phyloP scores from a whole-genome alignment of 768 basidiomycete genomes.

The Lentinula aciculospora region DNA sequence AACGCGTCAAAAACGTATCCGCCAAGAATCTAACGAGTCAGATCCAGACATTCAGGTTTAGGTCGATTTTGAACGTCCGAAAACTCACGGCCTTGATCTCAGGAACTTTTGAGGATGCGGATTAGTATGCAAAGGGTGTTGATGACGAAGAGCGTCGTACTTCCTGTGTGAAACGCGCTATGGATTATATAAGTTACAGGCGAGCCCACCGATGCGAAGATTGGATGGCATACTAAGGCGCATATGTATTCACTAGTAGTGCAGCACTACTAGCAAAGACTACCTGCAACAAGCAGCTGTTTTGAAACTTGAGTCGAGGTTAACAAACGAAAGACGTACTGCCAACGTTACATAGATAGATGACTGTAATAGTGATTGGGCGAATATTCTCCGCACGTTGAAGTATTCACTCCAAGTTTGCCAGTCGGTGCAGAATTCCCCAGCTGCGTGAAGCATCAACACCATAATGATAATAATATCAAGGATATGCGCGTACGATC shows the following conservation, averaged over 20 bases:
- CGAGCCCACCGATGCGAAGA: neutral
- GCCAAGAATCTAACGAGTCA: slow-evolving; percentile 58
- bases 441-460: slow-evolving; percentile 34
- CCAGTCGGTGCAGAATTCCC: slow-evolving; percentile 65
- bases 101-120: slow-evolving; percentile 42
- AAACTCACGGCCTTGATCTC: slow-evolving; percentile 71
- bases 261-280: slow-evolving; percentile 61
- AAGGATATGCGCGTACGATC: slow-evolving; percentile 36
- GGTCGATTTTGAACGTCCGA: neutral
- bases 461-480: neutral
- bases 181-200: neutral
- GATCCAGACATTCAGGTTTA: neutral
- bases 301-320: neutral
- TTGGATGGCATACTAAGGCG: slow-evolving; percentile 53
- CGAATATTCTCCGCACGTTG: slow-evolving; percentile 47
- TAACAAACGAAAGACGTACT: slow-evolving; percentile 31
- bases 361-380: slow-evolving; percentile 58
- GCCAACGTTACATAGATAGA: slow-evolving; percentile 60
- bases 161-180: slow-evolving; percentile 78
- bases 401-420: slow-evolving; percentile 61
- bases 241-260: slow-evolving; percentile 56
- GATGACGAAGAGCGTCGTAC: slow-evolving; percentile 32
- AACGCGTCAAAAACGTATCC: slow-evolving; percentile 87
- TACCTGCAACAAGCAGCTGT: slow-evolving; percentile 30
- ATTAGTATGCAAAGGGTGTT: neutral